Percentiles rank a stretch among this genome's conserved stretches.
phyloP scores from a whole-genome alignment of 2,329 filamentous ascomycete genomes.

The Fusarium napiforme region DNA sequence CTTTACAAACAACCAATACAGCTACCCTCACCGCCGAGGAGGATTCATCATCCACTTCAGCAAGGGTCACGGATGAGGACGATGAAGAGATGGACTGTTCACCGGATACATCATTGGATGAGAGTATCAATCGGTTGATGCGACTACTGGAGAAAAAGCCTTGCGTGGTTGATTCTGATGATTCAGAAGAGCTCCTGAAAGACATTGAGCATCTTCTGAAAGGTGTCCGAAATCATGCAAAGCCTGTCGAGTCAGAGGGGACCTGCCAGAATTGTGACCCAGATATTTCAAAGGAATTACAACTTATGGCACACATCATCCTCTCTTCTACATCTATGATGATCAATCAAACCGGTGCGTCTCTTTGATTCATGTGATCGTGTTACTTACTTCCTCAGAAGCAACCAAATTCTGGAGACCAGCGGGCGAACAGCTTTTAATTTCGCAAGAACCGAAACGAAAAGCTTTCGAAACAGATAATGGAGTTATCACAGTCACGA shows the following conservation, averaged over 20 bases:
- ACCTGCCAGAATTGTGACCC: fast-evolving
- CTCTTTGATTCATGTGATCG: fast-evolving
- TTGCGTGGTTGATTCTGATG: background rate
- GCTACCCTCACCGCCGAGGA: fast-evolving
- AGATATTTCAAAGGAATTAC: background rate
- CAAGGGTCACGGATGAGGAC: background rate
- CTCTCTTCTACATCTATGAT: background rate
- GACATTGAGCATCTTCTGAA: background rate
- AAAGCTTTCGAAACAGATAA: fast-evolving
- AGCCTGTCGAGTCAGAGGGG: fast-evolving
- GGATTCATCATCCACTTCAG: fast-evolving
- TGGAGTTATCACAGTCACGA: fast-evolving
- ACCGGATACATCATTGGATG: fast-evolving
- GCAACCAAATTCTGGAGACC: fast-evolving
- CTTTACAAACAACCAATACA: fast-evolving
- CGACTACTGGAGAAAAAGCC: background rate
- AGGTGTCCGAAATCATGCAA: background rate
- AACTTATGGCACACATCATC: background rate
- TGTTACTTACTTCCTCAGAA: fast-evolving
- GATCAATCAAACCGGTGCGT: background rate
- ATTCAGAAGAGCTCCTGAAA: background rate
- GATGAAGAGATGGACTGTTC: background rate
- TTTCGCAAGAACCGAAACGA: background rate
- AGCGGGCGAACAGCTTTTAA: fast-evolving
- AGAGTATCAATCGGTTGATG: background rate